A percentile compares a stretch with the other conserved stretches of the same genome.
phyloP scores from a whole-genome alignment of 192 early-diverging fungal species.

The Powellomyces hirtus region DNA sequence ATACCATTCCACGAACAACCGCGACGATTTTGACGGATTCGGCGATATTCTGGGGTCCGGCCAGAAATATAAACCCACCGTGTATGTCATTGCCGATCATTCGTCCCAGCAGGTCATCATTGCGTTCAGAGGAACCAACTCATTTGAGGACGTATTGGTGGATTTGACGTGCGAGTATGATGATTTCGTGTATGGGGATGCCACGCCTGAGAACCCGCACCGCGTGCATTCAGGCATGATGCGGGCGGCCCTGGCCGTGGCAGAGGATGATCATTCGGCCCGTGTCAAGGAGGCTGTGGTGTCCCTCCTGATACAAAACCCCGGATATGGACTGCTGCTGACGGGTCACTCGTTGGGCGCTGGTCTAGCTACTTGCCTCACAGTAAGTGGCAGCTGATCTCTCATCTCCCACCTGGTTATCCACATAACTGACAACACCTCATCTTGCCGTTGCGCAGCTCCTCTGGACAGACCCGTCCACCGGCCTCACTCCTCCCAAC shows the following conservation, averaged over 20 bases:
- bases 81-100: constrained; percentile 84
- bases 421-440: too few relatives aligned
- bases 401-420: too few relatives aligned
- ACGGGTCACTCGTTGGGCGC: constrained; percentile 89
- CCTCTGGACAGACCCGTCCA: constrained; percentile 66
- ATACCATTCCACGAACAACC: constrained; percentile 63
- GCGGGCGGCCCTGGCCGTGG: constrained; percentile 54
- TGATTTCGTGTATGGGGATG: constrained; percentile 37
- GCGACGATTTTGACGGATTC: neutral
- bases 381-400: too few relatives aligned
- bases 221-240: constrained; percentile 85
- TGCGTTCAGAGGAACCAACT: constrained; percentile 84
- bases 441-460: constrained; percentile 31
- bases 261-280: constrained; percentile 52
- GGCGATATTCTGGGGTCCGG: neutral
- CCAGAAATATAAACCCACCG: constrained; percentile 46
- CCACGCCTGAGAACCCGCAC: neutral
- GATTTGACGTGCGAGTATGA: constrained; percentile 81
- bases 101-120: constrained; percentile 69
- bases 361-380: constrained; percentile 76
- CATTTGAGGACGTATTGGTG: constrained; percentile 81
- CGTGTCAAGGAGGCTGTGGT: constrained; percentile 71
- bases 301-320: constrained; percentile 66
- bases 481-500: constrained; percentile 32
- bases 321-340: constrained; percentile 77